Evolutionary conservation across 441 rosid species (phyloP), one percentile per base, ranked within the genome.

Genomic region (Jatropha multifida): DNA sequence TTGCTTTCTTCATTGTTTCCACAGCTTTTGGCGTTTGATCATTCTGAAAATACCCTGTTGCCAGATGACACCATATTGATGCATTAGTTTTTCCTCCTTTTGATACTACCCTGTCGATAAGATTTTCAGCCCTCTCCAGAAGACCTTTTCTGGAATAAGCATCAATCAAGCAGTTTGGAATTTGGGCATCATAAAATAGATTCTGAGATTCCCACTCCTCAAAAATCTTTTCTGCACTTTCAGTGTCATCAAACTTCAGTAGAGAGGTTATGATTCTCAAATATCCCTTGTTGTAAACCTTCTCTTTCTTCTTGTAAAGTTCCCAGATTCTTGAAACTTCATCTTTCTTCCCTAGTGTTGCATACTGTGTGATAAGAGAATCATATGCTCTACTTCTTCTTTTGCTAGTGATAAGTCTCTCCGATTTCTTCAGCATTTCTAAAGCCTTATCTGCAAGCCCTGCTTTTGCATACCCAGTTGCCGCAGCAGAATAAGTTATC

Each of bases 241-340:
- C 89, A 3, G 85, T 41, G 71, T 85, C 89, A 38, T 83, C 86
- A 42, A 85, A 51, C 82, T 83, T 88, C 74, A 83, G 37, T 48
- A 90, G 73, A 32, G 90, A 81, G 4, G 75, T 40, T 17, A 88
- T 65, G 54, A 88, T 70, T 9, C 64, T 7, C 3, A 32, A 17
- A 78, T 86, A 86, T 8, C 87, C 90, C 3, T 61, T 60, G 73
- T 86, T 87, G 75, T 44, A 78, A 67, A 82, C 76, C 68, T 65
- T 83, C 2, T 2, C 64, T 3, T 68, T 68, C 69, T 69, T 80
- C 83, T 86, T 81, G 72, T 81, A 81, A 65, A 73, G 46, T 75
- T 81, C 76, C 95, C 95, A 90, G 58, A 89, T 20, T 78, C 90
- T 83, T 65, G 72, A 58, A 44, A 85, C 86, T 65, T 89, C 91